Evolutionary conservation across 352 stramenopile species (phyloP).

Genomic region (Globisporangium uncinulatum): DNA sequence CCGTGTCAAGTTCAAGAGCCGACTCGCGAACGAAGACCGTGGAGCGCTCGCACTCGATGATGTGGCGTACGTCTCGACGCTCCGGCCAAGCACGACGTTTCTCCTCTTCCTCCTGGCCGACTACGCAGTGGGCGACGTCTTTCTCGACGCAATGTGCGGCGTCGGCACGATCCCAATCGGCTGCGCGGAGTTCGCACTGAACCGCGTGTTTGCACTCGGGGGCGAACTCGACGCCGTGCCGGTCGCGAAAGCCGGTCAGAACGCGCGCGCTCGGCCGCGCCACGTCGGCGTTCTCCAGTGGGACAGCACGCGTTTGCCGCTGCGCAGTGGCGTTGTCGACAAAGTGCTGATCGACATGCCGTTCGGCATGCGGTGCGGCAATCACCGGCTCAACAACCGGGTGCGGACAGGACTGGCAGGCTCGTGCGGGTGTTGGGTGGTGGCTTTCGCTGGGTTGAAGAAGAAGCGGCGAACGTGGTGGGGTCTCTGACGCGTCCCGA

Average conservation of each 20-base stretch:
- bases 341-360: constrained; percentile 74
- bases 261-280: constrained; percentile 26
- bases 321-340: constrained; percentile 51
- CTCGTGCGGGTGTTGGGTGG: background rate
- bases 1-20: constrained; percentile 59
- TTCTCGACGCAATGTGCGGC: constrained; percentile 81
- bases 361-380: constrained; percentile 72
- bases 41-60: constrained; percentile 39
- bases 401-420: constrained; percentile 9
- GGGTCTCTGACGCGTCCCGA: background rate
- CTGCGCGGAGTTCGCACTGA: constrained; percentile 35
- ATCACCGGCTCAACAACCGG: constrained; percentile 62
- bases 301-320: constrained; percentile 52
- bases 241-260: constrained; percentile 46
- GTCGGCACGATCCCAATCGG: constrained; percentile 76
- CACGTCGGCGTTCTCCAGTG: constrained; percentile 56
- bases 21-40: constrained; percentile 65
- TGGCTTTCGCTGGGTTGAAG: background rate
- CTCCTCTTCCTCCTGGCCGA: constrained; percentile 66
- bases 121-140: constrained; percentile 48
- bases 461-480: background rate
- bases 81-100: constrained; percentile 71
- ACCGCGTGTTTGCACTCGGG: constrained; percentile 55
- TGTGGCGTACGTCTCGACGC: constrained; percentile 67
- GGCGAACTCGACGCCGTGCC: constrained; percentile 57